Evolutionary conservation across 805 yeast species (phyloP), one percentile per base, ranked within the genome.

Genomic region (Saccharomycopsis fermentans): DNA sequence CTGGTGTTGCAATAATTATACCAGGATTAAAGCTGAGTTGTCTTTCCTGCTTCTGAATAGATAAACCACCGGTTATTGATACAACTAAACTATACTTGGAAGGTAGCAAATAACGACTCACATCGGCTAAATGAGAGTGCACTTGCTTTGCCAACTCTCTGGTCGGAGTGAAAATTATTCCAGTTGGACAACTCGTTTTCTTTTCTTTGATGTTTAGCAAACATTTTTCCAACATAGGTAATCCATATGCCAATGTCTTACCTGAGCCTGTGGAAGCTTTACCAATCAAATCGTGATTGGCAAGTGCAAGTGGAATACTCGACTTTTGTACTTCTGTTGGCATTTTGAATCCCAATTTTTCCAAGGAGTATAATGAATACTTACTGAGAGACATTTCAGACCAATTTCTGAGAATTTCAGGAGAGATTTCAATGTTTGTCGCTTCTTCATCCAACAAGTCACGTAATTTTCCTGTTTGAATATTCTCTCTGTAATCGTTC

Each of bases 181-280:
- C 98, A 4, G 82, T 73, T 3, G 96, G 91, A 24, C 77, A 66
- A 17, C 66, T 68, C 1, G 62, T 63, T 3, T 67, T 65, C 4
- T 68, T 64, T 27, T 60, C 57, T 55, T 60, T 64, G 9, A 67
- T 59, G 5, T 70, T 69, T 16, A 64, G 58, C 19, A 82, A 65
- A 59, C 81, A 79, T 60, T 77, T 80, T 67, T 92, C 96, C 61
- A 94, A 70, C 32, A 95, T 84, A 9, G 99, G 97, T 29, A 94
- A 81, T 52, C 97, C 97, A 70, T 89, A 94, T 0, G 99, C 99
- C 59, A 91, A 74, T 0, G 99, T 94, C 69, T 94, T 94, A 77
- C 99, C 99, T 1, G 96, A 88, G 69, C 99, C 99, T 0, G 99
- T 94, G 11, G 94, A 86, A 16, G 99, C 99, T 68, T 92, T 94